These are phyloP conservation scores for Nemania sp. DNA, from an alignment of 2,329 filamentous ascomycete genomes.

Conservation along the genomic window DNA sequence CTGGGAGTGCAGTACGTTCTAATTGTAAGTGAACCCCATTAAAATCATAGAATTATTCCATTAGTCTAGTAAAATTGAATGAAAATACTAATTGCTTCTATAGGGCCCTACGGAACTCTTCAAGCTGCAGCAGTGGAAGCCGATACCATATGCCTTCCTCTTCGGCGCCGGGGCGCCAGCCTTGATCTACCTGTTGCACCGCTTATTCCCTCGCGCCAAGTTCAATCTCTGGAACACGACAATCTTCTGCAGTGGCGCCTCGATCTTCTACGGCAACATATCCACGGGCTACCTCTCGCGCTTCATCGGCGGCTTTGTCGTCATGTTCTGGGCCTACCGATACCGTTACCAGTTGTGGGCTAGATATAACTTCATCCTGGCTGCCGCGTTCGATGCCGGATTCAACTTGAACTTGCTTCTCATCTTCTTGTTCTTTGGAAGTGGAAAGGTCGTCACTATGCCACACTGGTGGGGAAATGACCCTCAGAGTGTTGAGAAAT, in stretches of 20 bases:
- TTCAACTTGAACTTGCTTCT: constrained; percentile 65
- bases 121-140: constrained; percentile 49
- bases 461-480: constrained; percentile 69
- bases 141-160: constrained; percentile 57
- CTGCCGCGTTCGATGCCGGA: constrained; percentile 63
- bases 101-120: constrained; percentile 54
- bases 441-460: constrained; percentile 60
- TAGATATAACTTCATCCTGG: constrained; percentile 63
- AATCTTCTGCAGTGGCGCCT: constrained; percentile 61
- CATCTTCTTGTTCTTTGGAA: constrained; percentile 63
- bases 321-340: constrained; percentile 62
- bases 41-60: background rate
- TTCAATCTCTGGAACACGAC: constrained; percentile 63
- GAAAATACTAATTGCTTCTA: background rate
- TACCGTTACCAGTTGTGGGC: constrained; percentile 61
- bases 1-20: constrained; percentile 64
- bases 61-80: background rate
- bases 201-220: constrained; percentile 54
- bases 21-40: constrained; percentile 52
- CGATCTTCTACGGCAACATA: constrained; percentile 63
- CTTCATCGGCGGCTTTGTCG: constrained; percentile 62
- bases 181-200: constrained; percentile 55
- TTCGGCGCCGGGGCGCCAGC: constrained; percentile 51
- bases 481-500: constrained; percentile 57
- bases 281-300: constrained; percentile 60